Conservation (phyloP, 306 rosid species). For the Sesbania bispinosa region DNA sequence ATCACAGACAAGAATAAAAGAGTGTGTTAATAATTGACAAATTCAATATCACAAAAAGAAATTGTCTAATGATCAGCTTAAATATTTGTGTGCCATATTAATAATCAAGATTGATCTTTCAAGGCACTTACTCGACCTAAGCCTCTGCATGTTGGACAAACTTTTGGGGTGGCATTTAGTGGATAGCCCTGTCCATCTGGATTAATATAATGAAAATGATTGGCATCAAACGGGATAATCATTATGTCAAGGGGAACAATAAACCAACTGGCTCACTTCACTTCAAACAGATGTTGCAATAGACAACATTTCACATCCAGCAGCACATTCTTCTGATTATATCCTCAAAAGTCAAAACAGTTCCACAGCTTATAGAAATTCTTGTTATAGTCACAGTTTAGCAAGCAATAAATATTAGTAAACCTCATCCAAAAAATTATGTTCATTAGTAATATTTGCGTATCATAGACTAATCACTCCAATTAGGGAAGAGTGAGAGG, state of each 20-base stretch:
- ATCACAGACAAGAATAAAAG: constrained; percentile 22
- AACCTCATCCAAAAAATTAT: not conserved
- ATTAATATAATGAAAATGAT: constrained; percentile 22
- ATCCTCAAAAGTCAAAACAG: constrained; percentile 16
- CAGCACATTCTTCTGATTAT: not conserved
- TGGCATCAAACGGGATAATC: constrained; percentile 14
- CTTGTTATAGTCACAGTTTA: not conserved
- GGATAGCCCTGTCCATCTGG: constrained; percentile 87
- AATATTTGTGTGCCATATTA: constrained; percentile 15
- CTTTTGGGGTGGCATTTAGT: constrained; percentile 56
- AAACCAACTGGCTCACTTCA: constrained; percentile 18
- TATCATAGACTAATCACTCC: constrained; percentile 10
- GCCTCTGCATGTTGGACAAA: constrained; percentile 91
- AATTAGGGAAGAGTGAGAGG: not conserved
- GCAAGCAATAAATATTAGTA: not conserved
- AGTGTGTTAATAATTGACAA: constrained; percentile 4
- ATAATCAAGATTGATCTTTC: constrained; percentile 24
- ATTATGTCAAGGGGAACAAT: constrained; percentile 3
- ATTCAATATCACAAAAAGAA: not conserved
- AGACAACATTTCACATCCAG: not conserved
- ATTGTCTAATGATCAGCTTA: constrained; percentile 2
- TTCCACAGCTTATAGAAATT: not conserved
- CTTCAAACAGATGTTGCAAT: not conserved
- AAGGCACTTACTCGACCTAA: constrained; percentile 85
- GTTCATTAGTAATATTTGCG: not conserved